Evolutionary conservation across 1,284 basidiomycete species (phyloP), one percentile per base, ranked within the genome.

Genomic region (Ustilago vetiveriae): DNA sequence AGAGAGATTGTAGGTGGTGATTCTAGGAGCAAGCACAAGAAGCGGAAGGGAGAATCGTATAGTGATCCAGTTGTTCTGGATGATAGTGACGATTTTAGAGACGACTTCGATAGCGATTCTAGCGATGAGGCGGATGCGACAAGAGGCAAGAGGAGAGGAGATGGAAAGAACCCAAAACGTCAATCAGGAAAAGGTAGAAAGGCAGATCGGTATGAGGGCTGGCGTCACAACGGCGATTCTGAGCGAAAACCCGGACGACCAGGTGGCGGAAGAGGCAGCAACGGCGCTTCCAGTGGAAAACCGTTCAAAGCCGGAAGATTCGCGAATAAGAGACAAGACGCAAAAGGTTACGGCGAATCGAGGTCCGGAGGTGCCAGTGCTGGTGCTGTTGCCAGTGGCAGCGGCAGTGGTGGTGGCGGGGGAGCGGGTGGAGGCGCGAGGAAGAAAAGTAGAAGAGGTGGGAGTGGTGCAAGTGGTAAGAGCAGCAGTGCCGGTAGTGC

Each of bases 151-250:
- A 6, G 58, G 14, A 33, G 33, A 17, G 51, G 51, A 8, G 58
- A 62, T 22, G 62, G 50, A 3, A 65, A 65, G 55, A 58, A 54
- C 21, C 13, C 36, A 14, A 19, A 37, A 40, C 4, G 30, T 43
- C 43, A 38, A 19, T 4, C 4, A 32, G 16, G 41, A 21, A 24
- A 32, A 16, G 14, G 23, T 22, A n/a, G n/a, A n/a, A n/a, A n/a
- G n/a, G n/a, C n/a, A n/a, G n/a, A n/a, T n/a, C n/a, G n/a, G n/a
- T 38, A 63, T 10, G 51, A 44, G 6, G 60, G 60, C 1, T 65
- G 62, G 62, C 38, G 45, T 13, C 51, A 65, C 39, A 26, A 39
- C 21, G 62, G 62, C 35, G 54, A 57, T 33, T n/a, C n/a, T n/a
- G n/a, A n/a, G n/a, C n/a, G n/a, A n/a, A n/a, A n/a, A n/a, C n/a